phyloP scores from a whole-genome alignment of 345 rosid genomes.

The Draba incana region DNA sequence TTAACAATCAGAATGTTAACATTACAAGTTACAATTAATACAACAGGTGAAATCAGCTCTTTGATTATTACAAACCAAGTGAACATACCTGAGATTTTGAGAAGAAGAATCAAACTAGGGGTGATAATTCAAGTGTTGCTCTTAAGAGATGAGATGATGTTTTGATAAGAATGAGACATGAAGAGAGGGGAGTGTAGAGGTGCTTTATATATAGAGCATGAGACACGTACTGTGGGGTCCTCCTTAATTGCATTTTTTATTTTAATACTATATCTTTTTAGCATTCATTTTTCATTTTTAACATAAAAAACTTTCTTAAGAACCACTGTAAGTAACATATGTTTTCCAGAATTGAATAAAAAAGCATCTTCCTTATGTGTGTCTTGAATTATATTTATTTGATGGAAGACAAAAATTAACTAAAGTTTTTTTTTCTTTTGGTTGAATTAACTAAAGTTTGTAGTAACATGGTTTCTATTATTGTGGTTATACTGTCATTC shows the following conservation, averaged over 20 bases:
- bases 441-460: no score
- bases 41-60: neutral
- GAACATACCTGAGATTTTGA: constrained; percentile 30
- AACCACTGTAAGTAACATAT: neutral
- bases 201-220: constrained; percentile 58
- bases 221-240: constrained; percentile 74
- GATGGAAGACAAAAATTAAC: no score
- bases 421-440: no score
- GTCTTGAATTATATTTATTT: no score
- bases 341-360: neutral
- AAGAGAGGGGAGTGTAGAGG: constrained; percentile 32
- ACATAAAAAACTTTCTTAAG: neutral
- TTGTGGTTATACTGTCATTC: no score
- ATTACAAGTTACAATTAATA: constrained; percentile 30
- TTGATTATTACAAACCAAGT: constrained; percentile 24
- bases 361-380: no score
- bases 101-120: neutral
- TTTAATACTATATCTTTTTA: neutral
- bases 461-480: no score
- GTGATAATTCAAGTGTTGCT: constrained; percentile 20
- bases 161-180: constrained; percentile 37
- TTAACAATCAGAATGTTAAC: constrained; percentile 37
- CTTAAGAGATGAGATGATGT: constrained; percentile 21
- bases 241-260: neutral
- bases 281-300: neutral